Percentiles rank a stretch among this genome's conserved stretches.
Conservation (phyloP, 2,329 filamentous ascomycete genomes). For the Nigrospora oryzae region DNA sequence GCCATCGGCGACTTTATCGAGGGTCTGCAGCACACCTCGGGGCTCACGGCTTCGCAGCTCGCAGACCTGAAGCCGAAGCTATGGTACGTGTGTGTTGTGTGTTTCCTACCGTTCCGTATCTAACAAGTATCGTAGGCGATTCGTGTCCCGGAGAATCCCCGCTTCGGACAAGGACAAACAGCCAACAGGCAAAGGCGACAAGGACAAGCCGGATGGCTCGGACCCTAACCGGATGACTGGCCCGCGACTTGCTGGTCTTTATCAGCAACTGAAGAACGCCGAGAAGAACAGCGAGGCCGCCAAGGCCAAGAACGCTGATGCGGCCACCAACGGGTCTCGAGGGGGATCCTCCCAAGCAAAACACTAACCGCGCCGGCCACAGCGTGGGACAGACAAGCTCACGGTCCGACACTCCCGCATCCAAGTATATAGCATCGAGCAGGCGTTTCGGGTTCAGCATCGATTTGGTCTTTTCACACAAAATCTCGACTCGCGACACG, state of each 20-base stretch:
- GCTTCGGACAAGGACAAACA: slow-evolving; percentile 17
- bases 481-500: slow-evolving; percentile 16
- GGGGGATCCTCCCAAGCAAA: slow-evolving; percentile 15
- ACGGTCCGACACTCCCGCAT: neutral
- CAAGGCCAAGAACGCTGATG: slow-evolving; percentile 14
- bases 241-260: slow-evolving; percentile 19
- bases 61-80: slow-evolving; percentile 25
- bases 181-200: slow-evolving; percentile 8
- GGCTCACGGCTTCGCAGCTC: slow-evolving; percentile 16
- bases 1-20: slow-evolving; percentile 25
- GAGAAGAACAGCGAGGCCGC: slow-evolving; percentile 14
- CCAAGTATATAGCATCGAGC: slow-evolving; percentile 18
- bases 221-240: slow-evolving; percentile 19
- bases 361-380: slow-evolving; percentile 4
- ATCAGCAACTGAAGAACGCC: slow-evolving; percentile 20
- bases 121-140: slow-evolving; percentile 17
- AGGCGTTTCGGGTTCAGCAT: slow-evolving; percentile 18
- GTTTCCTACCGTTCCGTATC: slow-evolving; percentile 3
- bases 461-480: slow-evolving; percentile 14
- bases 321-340: slow-evolving; percentile 17
- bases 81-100: slow-evolving; percentile 15
- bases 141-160: slow-evolving; percentile 25
- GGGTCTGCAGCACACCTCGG: slow-evolving; percentile 20
- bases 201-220: slow-evolving; percentile 10
- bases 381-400: neutral